Base-by-base conservation (phyloP, 192 early-diverging fungal species). In the Ambispora gerdemannii region DNA sequence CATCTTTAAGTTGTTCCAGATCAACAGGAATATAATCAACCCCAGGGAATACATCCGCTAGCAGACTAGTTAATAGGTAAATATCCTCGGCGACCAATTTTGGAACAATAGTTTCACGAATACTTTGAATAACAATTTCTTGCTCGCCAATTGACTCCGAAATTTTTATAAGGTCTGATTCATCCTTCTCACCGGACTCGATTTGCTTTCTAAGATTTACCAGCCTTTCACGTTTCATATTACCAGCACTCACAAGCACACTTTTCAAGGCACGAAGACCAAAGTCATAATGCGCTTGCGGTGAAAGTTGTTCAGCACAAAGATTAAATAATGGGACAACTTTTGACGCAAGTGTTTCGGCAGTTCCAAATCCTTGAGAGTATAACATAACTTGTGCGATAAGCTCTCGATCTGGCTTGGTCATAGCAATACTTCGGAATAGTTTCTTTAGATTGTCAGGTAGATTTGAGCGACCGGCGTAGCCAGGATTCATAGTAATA, bases 331-430 rank as follows among this genome's bases (percentile, higher is more conserved):
- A 78, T 22, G 98, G 98, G 4, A 99, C 95, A 30, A 96, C 93
- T 78, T 98, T 98, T 51, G 90, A 89, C 0, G 98, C 96, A 49
- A 99, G 76, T 28, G 77, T 70, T 84, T 99, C 98, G 0, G 96
- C 97, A 60, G 91, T 90, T 25, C 92, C 88, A 92, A 99, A 99
- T 36, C 98, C 98, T 84, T 98, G 97, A 31, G 98, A 98, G 72
- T 94, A 99, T 58, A 99, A 79, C 95, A 98, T 98, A 34, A 99
- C 98, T 80, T 99, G 97, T 4, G 98, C 96, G 84, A 99, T 99
- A 33, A 98, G 82, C 69, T 95, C 93, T 38, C 95, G 87, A 74
- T 99, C 96, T 6, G 98, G 98, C 66, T 93, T 92, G 7, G 96
- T 98, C 98, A 99, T 99, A 34, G 97, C 97, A 67, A 99, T 91